phyloP scores from a whole-genome alignment of 2,329 filamentous ascomycete species.

The Meredithiella fracta region DNA sequence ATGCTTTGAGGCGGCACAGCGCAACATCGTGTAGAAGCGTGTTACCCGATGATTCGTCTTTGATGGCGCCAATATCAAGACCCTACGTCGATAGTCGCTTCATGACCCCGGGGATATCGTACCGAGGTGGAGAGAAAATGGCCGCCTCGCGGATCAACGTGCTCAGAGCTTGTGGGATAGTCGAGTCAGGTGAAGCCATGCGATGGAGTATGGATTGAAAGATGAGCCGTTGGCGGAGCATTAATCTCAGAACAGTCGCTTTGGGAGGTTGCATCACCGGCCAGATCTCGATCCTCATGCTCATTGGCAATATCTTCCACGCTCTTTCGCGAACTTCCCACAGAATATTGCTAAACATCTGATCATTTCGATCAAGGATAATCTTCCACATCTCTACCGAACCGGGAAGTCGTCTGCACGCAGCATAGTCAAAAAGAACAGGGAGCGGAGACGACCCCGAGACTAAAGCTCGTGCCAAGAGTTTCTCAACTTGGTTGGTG shows the following conservation, averaged over 20 bases:
- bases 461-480: conserved; percentile 8
- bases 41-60: background rate
- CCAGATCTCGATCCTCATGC: background rate
- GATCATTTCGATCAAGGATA: conserved; percentile 1
- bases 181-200: background rate
- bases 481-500: conserved; percentile 4
- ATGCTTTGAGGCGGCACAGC: background rate
- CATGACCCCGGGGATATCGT: conserved; percentile 6
- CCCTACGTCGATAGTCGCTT: conserved; percentile 7
- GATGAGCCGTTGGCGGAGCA: background rate
- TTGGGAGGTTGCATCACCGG: conserved; percentile 13
- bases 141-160: conserved; percentile 1
- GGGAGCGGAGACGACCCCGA: background rate
- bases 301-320: conserved; percentile 3
- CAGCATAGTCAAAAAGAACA: conserved; percentile 7
- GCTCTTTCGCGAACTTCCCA: conserved; percentile 13
- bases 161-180: conserved; percentile 1
- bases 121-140: conserved; percentile 8
- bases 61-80: conserved; percentile 1
- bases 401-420: conserved; percentile 8
- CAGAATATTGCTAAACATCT: conserved; percentile 7
- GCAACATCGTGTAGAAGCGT: conserved; percentile 12
- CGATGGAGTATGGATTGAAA: conserved; percentile 8
- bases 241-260: background rate
- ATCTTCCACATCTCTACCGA: conserved; percentile 6